Base-by-base conservation (phyloP, 2,329 filamentous ascomycete genomes). In the Corynespora cassiicola region DNA sequence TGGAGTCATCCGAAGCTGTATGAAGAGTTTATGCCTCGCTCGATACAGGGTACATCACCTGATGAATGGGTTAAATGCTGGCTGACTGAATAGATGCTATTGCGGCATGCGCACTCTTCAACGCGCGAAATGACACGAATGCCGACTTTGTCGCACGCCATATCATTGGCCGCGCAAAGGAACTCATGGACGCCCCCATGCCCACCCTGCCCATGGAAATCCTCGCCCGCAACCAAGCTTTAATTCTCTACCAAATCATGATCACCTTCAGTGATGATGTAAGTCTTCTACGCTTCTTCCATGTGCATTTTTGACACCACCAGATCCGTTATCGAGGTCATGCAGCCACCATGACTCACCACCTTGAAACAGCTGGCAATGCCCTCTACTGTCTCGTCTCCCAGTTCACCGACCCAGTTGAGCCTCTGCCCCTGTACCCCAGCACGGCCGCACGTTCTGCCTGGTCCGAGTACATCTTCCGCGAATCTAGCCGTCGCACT, bases 1-100 rank as follows among this genome's bases (percentile, higher is more conserved):
- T 83, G 80, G 80, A 73, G 68, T 19, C 80, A 83, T 45, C 65
- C 66, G 0, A 56, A 65, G n/a, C 63, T 83, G 0, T 82, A 80
- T 42, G 64, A 65, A n/a, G 68, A 75, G 2, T 39, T 55, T 7
- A 80, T 82, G 76, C 80, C 79, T 1, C 62, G 61, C 19, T 66
- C 58, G 1, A 73, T 82, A 51, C 74, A 80, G 66, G 77, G 75
- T 74, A 50, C 12, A 34, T 42, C n/a, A 7, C n/a, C n/a, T n/a
- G n/a, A n/a, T 1, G 10, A 18, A 23, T 31, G 14, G 9, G 14
- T 28, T 8, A 7, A 15, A 18, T 15, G 5, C 10, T 10, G 10
- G 24, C 17, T 9, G 2, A 7, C 20, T 7, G 6, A 20, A 20
- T 14, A 79, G 79, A 82, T 46, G 78, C 75, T 0, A 66, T 76